A percentile compares a stretch with the other conserved stretches of the same genome.
phyloP scores from a whole-genome alignment of 2,329 filamentous ascomycete species.

The Aspergillus vadensis region DNA sequence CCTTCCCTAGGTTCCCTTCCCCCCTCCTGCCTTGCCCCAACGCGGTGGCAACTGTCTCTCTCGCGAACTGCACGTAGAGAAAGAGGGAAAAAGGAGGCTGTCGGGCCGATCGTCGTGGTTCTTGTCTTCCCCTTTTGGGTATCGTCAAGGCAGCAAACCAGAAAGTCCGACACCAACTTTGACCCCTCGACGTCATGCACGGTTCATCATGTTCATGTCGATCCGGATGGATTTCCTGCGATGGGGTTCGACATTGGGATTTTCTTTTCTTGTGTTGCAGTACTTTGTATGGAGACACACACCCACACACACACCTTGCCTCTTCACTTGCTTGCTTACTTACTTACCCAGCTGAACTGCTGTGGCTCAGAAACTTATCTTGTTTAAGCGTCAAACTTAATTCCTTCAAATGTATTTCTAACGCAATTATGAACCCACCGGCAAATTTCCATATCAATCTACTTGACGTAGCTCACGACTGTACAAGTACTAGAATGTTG shows the following conservation, averaged over 20 bases:
- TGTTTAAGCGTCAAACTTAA: neutral
- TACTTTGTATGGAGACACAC: neutral
- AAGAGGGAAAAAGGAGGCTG: slow-evolving; percentile 12
- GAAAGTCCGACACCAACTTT: neutral
- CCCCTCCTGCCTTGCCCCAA: neutral
- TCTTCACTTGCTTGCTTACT: neutral
- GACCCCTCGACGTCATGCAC: slow-evolving; percentile 25
- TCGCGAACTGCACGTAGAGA: no score
- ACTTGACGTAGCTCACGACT: slow-evolving; percentile 2
- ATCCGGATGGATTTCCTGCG: slow-evolving; percentile 9
- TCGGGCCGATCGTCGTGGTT: slow-evolving; percentile 12
- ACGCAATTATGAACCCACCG: neutral
- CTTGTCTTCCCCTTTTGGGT: slow-evolving; percentile 9
- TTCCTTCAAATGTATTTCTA: neutral
- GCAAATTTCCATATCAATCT: neutral
- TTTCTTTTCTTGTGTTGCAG: neutral
- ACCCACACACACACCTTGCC: neutral
- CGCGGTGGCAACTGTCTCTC: slow-evolving; percentile 10
- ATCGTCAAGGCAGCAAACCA: slow-evolving; percentile 11
- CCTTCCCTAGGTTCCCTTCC: neutral
- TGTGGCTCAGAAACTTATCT: neutral
- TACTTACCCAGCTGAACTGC: neutral
- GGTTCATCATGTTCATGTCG: slow-evolving; percentile 21
- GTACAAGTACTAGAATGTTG: neutral
- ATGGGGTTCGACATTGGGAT: neutral